A percentile compares a stretch with the other conserved stretches of the same genome.
Evolutionary conservation across 495 filamentous ascomycete species (phyloP).

Genomic region (Penicillium bialowiezense): DNA sequence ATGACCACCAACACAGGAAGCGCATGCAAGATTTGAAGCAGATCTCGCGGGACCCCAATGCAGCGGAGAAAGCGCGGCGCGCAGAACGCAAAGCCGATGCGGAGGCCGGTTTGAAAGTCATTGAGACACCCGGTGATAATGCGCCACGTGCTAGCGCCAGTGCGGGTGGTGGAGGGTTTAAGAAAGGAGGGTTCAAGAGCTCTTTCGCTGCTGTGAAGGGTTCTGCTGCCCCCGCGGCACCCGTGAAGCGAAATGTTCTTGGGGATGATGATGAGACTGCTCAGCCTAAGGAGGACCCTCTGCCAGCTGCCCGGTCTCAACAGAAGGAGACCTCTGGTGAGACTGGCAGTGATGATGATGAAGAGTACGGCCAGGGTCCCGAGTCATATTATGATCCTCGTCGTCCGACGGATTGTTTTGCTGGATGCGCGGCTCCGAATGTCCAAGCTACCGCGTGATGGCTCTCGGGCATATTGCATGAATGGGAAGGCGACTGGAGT

Average conservation of each 20-base stretch:
- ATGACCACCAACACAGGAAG: constrained; percentile 63
- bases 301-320: background rate
- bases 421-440: constrained; percentile 31
- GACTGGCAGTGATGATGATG: constrained; percentile 43
- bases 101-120: constrained; percentile 42
- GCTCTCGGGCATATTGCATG: background rate
- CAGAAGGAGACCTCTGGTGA: constrained; percentile 10
- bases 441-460: constrained; percentile 9
- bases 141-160: constrained; percentile 4
- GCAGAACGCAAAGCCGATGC: constrained; percentile 69
- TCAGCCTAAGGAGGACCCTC: constrained; percentile 1
- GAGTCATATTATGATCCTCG: constrained; percentile 52
- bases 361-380: constrained; percentile 39
- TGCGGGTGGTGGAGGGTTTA: constrained; percentile 46
- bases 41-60: constrained; percentile 55
- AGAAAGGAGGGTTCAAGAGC: constrained; percentile 63
- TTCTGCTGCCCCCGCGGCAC: constrained; percentile 20
- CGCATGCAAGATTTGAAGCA: constrained; percentile 63
- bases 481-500: constrained; percentile 1
- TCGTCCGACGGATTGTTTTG: constrained; percentile 49
- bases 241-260: constrained; percentile 43
- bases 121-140: constrained; percentile 27
- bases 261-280: constrained; percentile 34
- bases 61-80: constrained; percentile 60
- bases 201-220: constrained; percentile 52